Evolutionary conservation across 2,329 filamentous ascomycete species (phyloP), one percentile per base, ranked within the genome.

Genomic region (Hypoxylon sp.): DNA sequence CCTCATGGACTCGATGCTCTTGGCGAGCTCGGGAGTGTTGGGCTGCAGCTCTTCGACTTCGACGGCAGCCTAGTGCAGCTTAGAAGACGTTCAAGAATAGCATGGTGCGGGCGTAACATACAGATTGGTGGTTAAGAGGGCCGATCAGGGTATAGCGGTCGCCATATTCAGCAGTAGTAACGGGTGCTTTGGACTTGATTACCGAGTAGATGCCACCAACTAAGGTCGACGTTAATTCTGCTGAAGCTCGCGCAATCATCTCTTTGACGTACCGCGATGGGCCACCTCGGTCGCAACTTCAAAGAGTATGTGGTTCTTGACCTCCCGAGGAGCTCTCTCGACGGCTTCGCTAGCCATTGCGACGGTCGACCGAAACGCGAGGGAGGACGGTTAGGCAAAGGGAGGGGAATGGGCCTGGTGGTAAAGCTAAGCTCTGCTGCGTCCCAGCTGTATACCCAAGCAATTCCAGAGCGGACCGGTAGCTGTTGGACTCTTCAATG

Each of bases 181-280:
- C 95, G 47, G 95, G 94, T 31, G 95, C 94, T 78, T 99, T 99
- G 61, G 95, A 99, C 78, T 99, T 99, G 78, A 99, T 88, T 66
- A 99, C 95, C 13, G 94, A 98, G 82, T 99, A 99, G 79, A 99
- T 99, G 70, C 95, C 95, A 72, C 95, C 95, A 61, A 99, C 95
- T 96, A 55, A 21, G 59, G 47, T 48, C 3, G 27, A 46, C n/a
- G 7, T 63, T 71, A 54, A 75, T 68, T 57, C 26, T 48, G 40
- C 49, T 33, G n/a, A 33, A 42, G 18, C 31, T 43, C 23, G 23
- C 6, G 23, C n/a, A 3, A 27, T 41, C 29, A 58, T 48, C 60
- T 48, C 56, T 50, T 55, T 55, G 55, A 75, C 81, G 67, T 83
- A 94, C 91, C 91, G 84, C 95, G 87, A 82, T 98, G 96, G 62